Evolutionary conservation across 2,329 filamentous ascomycete species (phyloP).

Genomic region (Didymella glomerata): DNA sequence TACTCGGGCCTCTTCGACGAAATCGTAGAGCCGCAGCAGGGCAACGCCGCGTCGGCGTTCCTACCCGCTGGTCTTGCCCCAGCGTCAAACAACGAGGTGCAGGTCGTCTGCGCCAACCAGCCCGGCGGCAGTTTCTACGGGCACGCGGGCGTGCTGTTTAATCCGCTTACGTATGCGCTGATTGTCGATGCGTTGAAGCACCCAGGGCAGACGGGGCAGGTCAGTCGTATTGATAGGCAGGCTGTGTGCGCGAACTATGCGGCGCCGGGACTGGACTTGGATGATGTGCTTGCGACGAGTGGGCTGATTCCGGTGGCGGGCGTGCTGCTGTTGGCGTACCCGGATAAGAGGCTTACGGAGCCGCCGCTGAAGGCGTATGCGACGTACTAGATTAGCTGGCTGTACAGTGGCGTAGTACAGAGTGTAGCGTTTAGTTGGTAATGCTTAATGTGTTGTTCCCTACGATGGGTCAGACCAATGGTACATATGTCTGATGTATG

Average conservation of each 20-base stretch:
- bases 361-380: slow-evolving; percentile 36
- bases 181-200: slow-evolving; percentile 60
- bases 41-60: slow-evolving; percentile 57
- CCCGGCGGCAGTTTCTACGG: slow-evolving; percentile 58
- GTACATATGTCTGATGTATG: too few species aligned
- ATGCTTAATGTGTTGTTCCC: background rate
- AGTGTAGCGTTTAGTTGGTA: background rate
- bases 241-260: slow-evolving; percentile 53
- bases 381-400: background rate
- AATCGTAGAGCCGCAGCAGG: slow-evolving; percentile 61
- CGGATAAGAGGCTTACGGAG: slow-evolving; percentile 49
- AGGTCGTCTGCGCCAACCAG: slow-evolving; percentile 53
- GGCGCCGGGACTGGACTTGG: slow-evolving; percentile 53
- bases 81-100: slow-evolving; percentile 61
- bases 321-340: slow-evolving; percentile 36
- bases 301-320: slow-evolving; percentile 54
- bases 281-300: slow-evolving; percentile 58
- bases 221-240: slow-evolving; percentile 51
- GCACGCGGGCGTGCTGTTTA: slow-evolving; percentile 62
- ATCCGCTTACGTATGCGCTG: slow-evolving; percentile 57
- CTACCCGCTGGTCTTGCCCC: slow-evolving; percentile 57
- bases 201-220: slow-evolving; percentile 56
- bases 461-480: too few species aligned
- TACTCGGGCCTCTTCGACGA: slow-evolving; percentile 61
- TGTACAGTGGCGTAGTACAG: too few species aligned